These are phyloP conservation scores for Physcomitrellopsis africana DNA, from an alignment of 225 moss, liverwort and hornwort genomes.

Conservation along the genomic window DNA sequence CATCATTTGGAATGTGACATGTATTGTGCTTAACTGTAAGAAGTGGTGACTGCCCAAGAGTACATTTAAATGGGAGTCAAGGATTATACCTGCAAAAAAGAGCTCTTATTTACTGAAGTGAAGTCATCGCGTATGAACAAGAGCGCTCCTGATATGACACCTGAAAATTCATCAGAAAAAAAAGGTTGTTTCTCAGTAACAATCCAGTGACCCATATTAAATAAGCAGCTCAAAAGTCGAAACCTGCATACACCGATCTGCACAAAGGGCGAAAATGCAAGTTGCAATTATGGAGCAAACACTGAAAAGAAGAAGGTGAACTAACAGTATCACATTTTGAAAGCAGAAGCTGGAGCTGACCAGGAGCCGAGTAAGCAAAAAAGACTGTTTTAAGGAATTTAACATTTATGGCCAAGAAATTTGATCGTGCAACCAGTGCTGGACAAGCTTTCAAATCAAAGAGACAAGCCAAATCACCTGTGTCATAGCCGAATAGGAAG, in stretches of 20 bases:
- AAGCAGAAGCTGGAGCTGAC: conserved; percentile 1
- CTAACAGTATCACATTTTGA: background rate
- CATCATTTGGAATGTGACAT: background rate
- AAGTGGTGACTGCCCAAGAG: background rate
- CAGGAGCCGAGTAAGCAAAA: background rate
- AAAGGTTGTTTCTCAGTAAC: conserved; percentile 5
- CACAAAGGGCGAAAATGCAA: background rate
- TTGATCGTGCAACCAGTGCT: background rate
- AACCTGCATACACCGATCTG: background rate
- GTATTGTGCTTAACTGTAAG: background rate
- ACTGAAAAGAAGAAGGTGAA: background rate
- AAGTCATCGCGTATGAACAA: conserved; percentile 96
- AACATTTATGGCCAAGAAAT: background rate
- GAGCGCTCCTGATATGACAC: conserved; percentile 93
- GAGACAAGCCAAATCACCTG: conserved; percentile 51
- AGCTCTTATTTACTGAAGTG: conserved; percentile 68
- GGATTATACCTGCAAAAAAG: conserved; percentile 72
- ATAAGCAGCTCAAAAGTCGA: background rate
- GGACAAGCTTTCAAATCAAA: background rate
- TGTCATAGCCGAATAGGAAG: conserved; percentile 91
- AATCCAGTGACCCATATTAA: background rate
- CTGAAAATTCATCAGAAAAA: conserved; percentile 39
- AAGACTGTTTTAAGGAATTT: background rate
- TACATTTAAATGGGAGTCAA: background rate
- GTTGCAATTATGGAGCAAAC: background rate